Base-by-base conservation (phyloP, 352 stramenopile species). In the Phytophthora cryptogea region DNA sequence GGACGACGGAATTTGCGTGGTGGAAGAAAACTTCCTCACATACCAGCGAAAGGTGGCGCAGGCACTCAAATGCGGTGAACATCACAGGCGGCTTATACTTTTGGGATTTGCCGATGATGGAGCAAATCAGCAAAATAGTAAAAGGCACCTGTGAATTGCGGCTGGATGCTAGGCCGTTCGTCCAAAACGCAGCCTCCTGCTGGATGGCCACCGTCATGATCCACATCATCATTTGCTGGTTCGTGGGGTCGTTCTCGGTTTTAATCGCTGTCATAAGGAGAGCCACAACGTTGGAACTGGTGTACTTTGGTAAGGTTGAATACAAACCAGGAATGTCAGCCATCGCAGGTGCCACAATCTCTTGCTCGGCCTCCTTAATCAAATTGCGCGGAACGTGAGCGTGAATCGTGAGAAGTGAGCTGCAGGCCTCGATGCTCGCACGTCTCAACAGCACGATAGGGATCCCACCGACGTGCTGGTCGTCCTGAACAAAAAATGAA, bases 221-320 rank as follows among this genome's bases (percentile, higher is more conserved):
- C 86, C 86, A 95, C 63, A 95, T 87, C 46, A 89, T 89, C 86
- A 95, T 94, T 52, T 95, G 86, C 63, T 93, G 84, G 60, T 95
- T 95, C 10, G 86, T 94, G 5, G 86, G 84, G 42, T 95, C 86
- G 30, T 54, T 80, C 56, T 95, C 86, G 0, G 70, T 83, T 49
- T 95, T 95, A 43, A 93, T 83, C 11, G 81, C 83, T 47, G 86
- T 90, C 70, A 91, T 90, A 13, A 95, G 59, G 8, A 95, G 56
- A 17, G 79, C 84, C 11, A 95, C 83, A 30, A 95, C 83, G 46
- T 95, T 92, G 11, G 86, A 94, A 65, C 79, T 93, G 11, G 83
- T 90, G 45, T 92, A 88, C 52, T 92, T 93, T 0, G 86, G 86
- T 45, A 95, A 55, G 9, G 63, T 87, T n/a, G 86, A 92, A 63